Percentiles rank a stretch among this genome's conserved stretches.
Conservation (phyloP, 2,329 filamentous ascomycete species). For the Fusarium bactridioides region DNA sequence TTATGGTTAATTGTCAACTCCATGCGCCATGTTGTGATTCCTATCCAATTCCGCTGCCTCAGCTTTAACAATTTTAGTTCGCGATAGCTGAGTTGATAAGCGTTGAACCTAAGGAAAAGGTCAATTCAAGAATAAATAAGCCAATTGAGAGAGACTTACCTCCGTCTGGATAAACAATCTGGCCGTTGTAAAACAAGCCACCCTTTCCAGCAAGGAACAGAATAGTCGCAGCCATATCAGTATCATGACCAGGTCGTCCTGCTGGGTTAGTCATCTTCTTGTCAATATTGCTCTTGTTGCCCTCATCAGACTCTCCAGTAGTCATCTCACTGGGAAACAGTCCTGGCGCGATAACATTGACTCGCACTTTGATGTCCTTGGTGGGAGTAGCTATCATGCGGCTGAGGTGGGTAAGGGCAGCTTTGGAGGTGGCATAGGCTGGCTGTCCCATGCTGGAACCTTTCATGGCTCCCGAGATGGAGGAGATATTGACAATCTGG, state of each 20-base stretch:
- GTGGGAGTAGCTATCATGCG: constrained; percentile 6
- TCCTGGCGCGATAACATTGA: constrained; percentile 3
- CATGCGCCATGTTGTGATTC: not conserved
- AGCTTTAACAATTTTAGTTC: not conserved
- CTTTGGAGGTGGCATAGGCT: not conserved
- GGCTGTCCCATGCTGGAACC: constrained; percentile 1
- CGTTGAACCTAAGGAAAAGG: not conserved
- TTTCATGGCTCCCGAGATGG: not conserved
- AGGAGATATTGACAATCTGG: not conserved
- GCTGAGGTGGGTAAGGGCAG: constrained; percentile 1
- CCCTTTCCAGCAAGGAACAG: constrained; percentile 1
- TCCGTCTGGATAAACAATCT: constrained; percentile 4
- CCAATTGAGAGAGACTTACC: rapidly evolving
- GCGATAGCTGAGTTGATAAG: not conserved
- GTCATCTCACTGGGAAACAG: constrained; percentile 6
- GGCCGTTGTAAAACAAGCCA: constrained; percentile 1
- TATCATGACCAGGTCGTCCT: not conserved
- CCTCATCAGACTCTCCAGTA: not conserved
- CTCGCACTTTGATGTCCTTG: constrained; percentile 6
- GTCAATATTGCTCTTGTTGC: not conserved
- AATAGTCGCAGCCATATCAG: constrained; percentile 8
- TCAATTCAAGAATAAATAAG: not conserved
- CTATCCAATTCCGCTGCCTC: rapidly evolving
- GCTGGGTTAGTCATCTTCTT: constrained; percentile 5
- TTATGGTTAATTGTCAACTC: no score